These are phyloP conservation scores for Domatiomyces globalis DNA, from an alignment of 2,329 filamentous ascomycete species.

Conservation along the genomic window DNA sequence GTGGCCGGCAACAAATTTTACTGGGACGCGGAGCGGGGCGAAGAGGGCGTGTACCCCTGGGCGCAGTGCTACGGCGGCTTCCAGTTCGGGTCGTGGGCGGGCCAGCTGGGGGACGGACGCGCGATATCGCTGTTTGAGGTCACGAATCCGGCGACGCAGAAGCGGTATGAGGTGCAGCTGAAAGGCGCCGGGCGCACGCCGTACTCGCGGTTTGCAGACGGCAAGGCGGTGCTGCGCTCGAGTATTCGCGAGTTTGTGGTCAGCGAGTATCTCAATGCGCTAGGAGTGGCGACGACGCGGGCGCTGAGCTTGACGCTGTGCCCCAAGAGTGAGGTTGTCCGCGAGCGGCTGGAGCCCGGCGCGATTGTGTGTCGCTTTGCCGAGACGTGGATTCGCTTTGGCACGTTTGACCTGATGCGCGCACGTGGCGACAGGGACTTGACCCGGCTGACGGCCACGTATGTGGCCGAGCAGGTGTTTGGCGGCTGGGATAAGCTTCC, in stretches of 20 bases:
- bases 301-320: conserved; percentile 70
- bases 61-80: conserved; percentile 82
- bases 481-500: conserved; percentile 77
- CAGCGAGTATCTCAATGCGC: conserved; percentile 69
- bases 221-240: conserved; percentile 79
- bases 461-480: conserved; percentile 76
- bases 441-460: conserved; percentile 61
- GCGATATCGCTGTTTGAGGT: conserved; percentile 90
- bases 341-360: conserved; percentile 74
- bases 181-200: conserved; percentile 90
- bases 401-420: conserved; percentile 88
- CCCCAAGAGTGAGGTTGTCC: conserved; percentile 55
- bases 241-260: conserved; percentile 92
- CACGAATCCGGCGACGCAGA: conserved; percentile 56
- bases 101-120: conserved; percentile 85
- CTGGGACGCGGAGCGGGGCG: conserved; percentile 47
- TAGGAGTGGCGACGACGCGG: conserved; percentile 73
- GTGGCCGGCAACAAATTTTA: conserved; percentile 72
- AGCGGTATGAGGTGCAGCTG: conserved; percentile 76
- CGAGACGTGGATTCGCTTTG: conserved; percentile 78
- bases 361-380: conserved; percentile 89
- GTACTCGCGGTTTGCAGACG: conserved; percentile 92
- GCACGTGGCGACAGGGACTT: conserved; percentile 64
- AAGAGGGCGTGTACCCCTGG: conserved; percentile 87
- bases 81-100: conserved; percentile 72